Conservation (phyloP, 805 yeast genomes). For the Yarrowia divulgata region DNA sequence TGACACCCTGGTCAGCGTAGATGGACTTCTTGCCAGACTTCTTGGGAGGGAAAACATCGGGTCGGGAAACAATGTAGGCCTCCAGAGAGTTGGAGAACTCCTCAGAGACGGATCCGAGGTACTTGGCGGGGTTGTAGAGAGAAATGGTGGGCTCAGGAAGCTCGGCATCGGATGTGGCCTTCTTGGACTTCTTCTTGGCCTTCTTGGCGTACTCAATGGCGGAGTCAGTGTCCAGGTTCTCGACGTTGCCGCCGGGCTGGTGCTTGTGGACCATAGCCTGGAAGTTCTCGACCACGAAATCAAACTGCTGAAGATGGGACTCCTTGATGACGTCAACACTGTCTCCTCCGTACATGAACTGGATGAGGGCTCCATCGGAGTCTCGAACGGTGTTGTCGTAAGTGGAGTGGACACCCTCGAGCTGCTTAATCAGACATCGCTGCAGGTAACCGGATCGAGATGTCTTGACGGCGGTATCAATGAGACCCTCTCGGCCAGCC, state of each 20-base stretch:
- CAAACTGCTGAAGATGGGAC: conserved; percentile 90
- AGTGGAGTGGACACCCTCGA: conserved; percentile 93
- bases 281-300: conserved; percentile 91
- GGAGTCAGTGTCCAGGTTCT: conserved; percentile 80
- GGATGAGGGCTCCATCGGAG: conserved; percentile 90
- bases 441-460: conserved; percentile 98
- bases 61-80: conserved; percentile 64
- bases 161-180: conserved; percentile 58
- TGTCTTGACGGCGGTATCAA: conserved; percentile 99
- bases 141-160: conserved; percentile 85
- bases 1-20: conserved; percentile 56
- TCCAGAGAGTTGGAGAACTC: conserved; percentile 84
- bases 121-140: conserved; percentile 84
- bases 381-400: conserved; percentile 97
- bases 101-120: conserved; percentile 92
- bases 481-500: conserved; percentile 99
- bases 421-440: conserved; percentile 96
- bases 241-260: conserved; percentile 75
- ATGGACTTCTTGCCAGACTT: conserved; percentile 49
- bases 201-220: conserved; percentile 85
- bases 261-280: conserved; percentile 85
- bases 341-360: conserved; percentile 98
- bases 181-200: conserved; percentile 67
- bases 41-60: conserved; percentile 59
- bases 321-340: conserved; percentile 93